Conservation (phyloP, 495 filamentous ascomycete species). For the Cercophora newfieldiana region DNA sequence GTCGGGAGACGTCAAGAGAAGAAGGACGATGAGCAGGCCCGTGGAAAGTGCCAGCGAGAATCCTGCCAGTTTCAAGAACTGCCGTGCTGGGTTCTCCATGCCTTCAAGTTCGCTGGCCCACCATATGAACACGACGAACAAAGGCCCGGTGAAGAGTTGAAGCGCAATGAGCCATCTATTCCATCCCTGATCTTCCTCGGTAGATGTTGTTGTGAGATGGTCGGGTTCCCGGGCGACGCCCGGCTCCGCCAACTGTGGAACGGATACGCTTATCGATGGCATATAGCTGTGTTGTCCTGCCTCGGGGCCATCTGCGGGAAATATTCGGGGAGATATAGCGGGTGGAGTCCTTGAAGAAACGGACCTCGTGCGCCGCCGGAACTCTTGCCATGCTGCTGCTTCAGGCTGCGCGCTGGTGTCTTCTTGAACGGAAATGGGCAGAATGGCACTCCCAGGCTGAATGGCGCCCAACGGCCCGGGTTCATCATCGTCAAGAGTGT, state of each 20-base stretch:
- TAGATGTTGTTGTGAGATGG: slow-evolving; percentile 26
- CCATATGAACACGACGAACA: slow-evolving; percentile 74
- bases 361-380: slow-evolving; percentile 46
- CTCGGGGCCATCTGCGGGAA: background rate
- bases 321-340: slow-evolving; percentile 17
- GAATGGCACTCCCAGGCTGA: slow-evolving; percentile 28
- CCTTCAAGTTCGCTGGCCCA: slow-evolving; percentile 70
- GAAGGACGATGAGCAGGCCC: slow-evolving; percentile 58
- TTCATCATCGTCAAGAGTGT: slow-evolving; percentile 46
- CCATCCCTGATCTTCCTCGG: slow-evolving; percentile 60
- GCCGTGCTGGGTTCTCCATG: slow-evolving; percentile 34
- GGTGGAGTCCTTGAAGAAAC: slow-evolving; percentile 22
- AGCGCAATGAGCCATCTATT: slow-evolving; percentile 85
- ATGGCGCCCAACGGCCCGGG: slow-evolving; percentile 29
- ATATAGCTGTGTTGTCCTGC: background rate
- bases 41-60: slow-evolving; percentile 72
- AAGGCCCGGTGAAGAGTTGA: slow-evolving; percentile 84
- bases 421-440: slow-evolving; percentile 35
- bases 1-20: slow-evolving; percentile 60
- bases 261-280: slow-evolving; percentile 4
- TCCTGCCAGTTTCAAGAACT: slow-evolving; percentile 62
- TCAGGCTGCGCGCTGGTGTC: slow-evolving; percentile 33
- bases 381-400: slow-evolving; percentile 57
- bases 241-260: slow-evolving; percentile 24
- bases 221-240: slow-evolving; percentile 27